A percentile compares a stretch with the other conserved stretches of the same genome.
These are phyloP conservation scores for Fusarium miscanthi DNA, from an alignment of 2,329 filamentous ascomycete species.

Conservation along the genomic window DNA sequence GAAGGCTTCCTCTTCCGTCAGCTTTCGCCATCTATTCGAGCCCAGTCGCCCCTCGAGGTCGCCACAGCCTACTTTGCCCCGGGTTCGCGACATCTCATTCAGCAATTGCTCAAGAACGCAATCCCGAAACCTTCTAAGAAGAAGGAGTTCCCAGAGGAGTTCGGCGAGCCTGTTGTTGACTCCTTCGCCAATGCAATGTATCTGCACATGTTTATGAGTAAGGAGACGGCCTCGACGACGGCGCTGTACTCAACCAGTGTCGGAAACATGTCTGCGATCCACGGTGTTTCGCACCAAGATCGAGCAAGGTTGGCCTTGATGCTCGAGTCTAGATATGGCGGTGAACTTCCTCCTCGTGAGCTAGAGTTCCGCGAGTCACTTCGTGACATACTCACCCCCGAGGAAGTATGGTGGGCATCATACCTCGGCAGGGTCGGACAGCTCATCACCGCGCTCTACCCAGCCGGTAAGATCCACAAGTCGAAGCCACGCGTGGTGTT, in stretches of 20 bases:
- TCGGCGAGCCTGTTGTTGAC: slow-evolving; percentile 60
- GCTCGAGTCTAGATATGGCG: slow-evolving; percentile 72
- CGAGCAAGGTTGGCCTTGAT: slow-evolving; percentile 70
- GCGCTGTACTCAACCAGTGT: slow-evolving; percentile 73
- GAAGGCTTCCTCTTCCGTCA: slow-evolving; percentile 72
- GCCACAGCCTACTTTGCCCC: slow-evolving; percentile 66
- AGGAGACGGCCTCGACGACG: slow-evolving; percentile 66
- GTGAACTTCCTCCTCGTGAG: slow-evolving; percentile 69
- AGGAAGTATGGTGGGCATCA: slow-evolving; percentile 72
- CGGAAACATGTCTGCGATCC: slow-evolving; percentile 68
- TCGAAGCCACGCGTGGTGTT: slow-evolving; percentile 55
- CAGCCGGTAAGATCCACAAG: slow-evolving; percentile 62
- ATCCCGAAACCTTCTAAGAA: slow-evolving; percentile 54
- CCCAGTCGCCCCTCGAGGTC: slow-evolving; percentile 67
- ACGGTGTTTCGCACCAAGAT: slow-evolving; percentile 71
- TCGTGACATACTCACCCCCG: slow-evolving; percentile 61
- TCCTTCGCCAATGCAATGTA: slow-evolving; percentile 71
- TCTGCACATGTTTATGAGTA: slow-evolving; percentile 60
- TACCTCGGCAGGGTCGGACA: slow-evolving; percentile 71
- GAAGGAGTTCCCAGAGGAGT: slow-evolving; percentile 51
- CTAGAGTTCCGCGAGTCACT: slow-evolving; percentile 64
- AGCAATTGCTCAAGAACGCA: slow-evolving; percentile 58
- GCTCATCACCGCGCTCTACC: slow-evolving; percentile 69
- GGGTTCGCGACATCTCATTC: slow-evolving; percentile 58
- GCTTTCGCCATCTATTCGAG: slow-evolving; percentile 59